Percentiles rank a stretch among this genome's conserved stretches.
Evolutionary conservation across 306 rosid species (phyloP).

Genomic region (Gynostemma pentaphyllum): DNA sequence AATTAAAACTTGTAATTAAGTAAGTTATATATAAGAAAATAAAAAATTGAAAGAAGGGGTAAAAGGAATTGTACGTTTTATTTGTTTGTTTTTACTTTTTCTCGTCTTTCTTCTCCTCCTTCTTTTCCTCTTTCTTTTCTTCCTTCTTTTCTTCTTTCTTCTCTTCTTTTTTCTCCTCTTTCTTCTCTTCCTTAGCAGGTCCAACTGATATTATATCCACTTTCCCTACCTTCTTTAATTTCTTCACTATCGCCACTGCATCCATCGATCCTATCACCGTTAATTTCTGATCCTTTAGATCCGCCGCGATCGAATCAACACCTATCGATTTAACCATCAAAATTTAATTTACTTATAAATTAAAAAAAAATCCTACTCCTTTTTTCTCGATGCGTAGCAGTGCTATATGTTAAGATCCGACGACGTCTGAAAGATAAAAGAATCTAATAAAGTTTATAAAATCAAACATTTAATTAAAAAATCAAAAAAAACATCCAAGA

Average conservation of each 20-base stretch:
- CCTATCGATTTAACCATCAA: slow-evolving; percentile 28
- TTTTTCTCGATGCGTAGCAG: neutral
- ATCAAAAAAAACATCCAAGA: no score
- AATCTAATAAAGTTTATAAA: no score
- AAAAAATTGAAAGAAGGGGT: neutral
- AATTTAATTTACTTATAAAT: no score
- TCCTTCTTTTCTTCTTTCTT: slow-evolving; percentile 53
- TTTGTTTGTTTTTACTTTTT: slow-evolving; percentile 5
- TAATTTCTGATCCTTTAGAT: slow-evolving; percentile 69
- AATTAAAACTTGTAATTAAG: neutral
- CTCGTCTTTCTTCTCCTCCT: slow-evolving; percentile 28
- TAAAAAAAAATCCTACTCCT: neutral
- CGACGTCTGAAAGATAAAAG: no score
- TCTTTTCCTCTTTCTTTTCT: slow-evolving; percentile 40
- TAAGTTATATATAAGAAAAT: neutral
- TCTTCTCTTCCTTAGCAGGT: slow-evolving; percentile 87
- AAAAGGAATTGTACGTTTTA: neutral
- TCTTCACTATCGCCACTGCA: slow-evolving; percentile 74
- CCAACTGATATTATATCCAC: slow-evolving; percentile 78
- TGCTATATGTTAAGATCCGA: no score
- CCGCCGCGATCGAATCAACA: slow-evolving; percentile 82
- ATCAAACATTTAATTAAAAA: no score
- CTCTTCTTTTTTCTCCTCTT: slow-evolving; percentile 55
- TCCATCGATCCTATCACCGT: slow-evolving; percentile 90
- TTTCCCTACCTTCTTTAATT: slow-evolving; percentile 77